phyloP scores from a whole-genome alignment of 2,329 filamentous ascomycete species.

The Cercospora canescens region DNA sequence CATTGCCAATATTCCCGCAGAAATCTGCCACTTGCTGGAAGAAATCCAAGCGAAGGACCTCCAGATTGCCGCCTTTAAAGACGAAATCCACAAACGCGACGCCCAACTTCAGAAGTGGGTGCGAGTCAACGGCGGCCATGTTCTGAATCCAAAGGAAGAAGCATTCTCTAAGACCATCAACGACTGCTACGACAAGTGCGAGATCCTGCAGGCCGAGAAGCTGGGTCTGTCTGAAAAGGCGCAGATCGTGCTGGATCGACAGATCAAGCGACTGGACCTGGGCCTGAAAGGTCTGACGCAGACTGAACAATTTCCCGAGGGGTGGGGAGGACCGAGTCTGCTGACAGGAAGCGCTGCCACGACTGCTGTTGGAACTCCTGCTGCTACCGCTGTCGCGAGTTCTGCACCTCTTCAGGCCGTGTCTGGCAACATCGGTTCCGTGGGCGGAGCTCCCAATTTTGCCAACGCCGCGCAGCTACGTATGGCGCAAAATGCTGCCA shows the following conservation, averaged over 20 bases:
- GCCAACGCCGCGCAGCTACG: slow-evolving; percentile 52
- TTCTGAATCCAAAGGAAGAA: slow-evolving; percentile 74
- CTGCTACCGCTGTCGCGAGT: slow-evolving; percentile 43
- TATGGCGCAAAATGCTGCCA: slow-evolving; percentile 39
- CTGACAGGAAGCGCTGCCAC: slow-evolving; percentile 44
- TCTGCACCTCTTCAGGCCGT: slow-evolving; percentile 55
- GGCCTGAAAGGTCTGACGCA: slow-evolving; percentile 61
- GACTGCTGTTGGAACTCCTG: slow-evolving; percentile 31
- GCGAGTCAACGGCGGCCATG: slow-evolving; percentile 71
- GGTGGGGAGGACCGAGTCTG: slow-evolving; percentile 61
- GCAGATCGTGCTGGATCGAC: slow-evolving; percentile 62
- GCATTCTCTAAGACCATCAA: slow-evolving; percentile 64
- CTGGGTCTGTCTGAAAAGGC: slow-evolving; percentile 66
- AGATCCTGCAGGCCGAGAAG: slow-evolving; percentile 74
- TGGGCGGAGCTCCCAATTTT: slow-evolving; percentile 52
- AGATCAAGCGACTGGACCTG: slow-evolving; percentile 63
- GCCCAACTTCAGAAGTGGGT: slow-evolving; percentile 78
- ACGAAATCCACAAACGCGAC: slow-evolving; percentile 71
- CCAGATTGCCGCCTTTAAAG: slow-evolving; percentile 67
- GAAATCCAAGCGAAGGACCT: slow-evolving; percentile 80
- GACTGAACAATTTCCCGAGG: slow-evolving; percentile 60
- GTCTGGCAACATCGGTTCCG: slow-evolving; percentile 53
- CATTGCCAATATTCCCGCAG: slow-evolving; percentile 76
- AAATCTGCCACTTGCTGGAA: slow-evolving; percentile 80
- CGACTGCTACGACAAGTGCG: slow-evolving; percentile 67